These are phyloP conservation scores for Schwanniomyces etchellsii DNA, from an alignment of 1,139 yeast species.

Conservation along the genomic window DNA sequence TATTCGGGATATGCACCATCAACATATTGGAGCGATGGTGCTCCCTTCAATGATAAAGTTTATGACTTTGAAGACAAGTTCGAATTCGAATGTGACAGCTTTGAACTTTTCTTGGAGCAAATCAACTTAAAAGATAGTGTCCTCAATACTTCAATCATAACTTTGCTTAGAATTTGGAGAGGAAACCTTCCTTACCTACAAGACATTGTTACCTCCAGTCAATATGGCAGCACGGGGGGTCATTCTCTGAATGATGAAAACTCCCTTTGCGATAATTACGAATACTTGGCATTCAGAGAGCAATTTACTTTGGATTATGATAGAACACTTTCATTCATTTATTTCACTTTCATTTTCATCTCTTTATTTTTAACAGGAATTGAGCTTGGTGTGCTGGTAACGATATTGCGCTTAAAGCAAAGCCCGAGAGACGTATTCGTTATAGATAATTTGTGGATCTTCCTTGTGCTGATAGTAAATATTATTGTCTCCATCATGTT, in stretches of 20 bases:
- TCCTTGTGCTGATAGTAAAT: constrained; percentile 29
- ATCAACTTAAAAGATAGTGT: neutral
- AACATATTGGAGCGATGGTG: no score
- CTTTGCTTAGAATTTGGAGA: constrained; percentile 8
- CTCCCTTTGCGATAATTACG: constrained; percentile 10
- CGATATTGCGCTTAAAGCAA: constrained; percentile 21
- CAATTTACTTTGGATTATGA: constrained; percentile 25
- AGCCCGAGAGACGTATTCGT: constrained; percentile 19
- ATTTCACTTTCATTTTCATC: constrained; percentile 30
- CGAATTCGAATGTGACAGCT: constrained; percentile 4
- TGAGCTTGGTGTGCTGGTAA: constrained; percentile 38
- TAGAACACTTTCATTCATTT: constrained; percentile 29
- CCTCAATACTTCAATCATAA: neutral
- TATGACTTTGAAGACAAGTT: constrained; percentile 3
- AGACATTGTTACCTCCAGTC: neutral
- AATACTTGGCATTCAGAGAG: constrained; percentile 19
- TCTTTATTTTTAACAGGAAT: constrained; percentile 38
- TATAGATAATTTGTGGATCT: constrained; percentile 27
- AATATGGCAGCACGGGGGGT: neutral
- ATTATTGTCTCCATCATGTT: constrained; percentile 28
- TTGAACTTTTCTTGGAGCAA: neutral
- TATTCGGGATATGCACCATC: neutral
- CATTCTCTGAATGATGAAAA: neutral
- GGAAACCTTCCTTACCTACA: neutral
- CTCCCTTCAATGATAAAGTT: neutral